phyloP scores from a whole-genome alignment of 2,329 filamentous ascomycete genomes.

The Xylariales sp. region DNA sequence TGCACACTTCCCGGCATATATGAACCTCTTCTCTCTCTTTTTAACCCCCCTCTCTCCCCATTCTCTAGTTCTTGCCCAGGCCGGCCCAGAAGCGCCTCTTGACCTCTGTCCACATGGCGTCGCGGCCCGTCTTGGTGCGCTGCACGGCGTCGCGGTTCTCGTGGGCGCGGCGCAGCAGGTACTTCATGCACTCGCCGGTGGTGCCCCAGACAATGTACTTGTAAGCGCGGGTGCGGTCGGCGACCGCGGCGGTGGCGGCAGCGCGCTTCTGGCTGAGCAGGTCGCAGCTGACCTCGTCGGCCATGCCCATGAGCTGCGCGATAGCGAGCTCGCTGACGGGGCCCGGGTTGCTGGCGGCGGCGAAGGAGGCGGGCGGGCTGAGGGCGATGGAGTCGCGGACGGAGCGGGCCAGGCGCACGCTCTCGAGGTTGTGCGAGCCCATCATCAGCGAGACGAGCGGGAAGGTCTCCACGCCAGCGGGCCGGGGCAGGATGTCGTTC shows the following conservation, averaged over 20 bases:
- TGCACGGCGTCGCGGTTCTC: constrained; percentile 71
- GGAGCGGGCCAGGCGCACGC: constrained; percentile 55
- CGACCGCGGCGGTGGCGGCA: constrained; percentile 2
- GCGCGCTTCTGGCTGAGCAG: constrained; percentile 30
- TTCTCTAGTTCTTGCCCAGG: too few relatives aligned
- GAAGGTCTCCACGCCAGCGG: constrained; percentile 41
- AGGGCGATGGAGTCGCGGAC: constrained; percentile 37
- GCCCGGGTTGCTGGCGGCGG: constrained; percentile 32
- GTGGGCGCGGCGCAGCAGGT: constrained; percentile 66
- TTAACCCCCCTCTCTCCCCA: too few relatives aligned
- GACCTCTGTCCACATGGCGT: constrained; percentile 61
- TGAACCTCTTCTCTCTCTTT: too few relatives aligned
- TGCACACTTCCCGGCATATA: too few relatives aligned
- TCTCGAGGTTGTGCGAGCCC: constrained; percentile 77
- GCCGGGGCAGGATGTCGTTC: constrained; percentile 44
- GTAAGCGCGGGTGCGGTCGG: constrained; percentile 39
- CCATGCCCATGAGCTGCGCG: constrained; percentile 91
- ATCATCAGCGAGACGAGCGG: constrained; percentile 63
- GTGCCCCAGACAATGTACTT: constrained; percentile 70
- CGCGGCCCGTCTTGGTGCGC: constrained; percentile 55
- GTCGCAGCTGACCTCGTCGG: constrained; percentile 80
- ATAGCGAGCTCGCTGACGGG: constrained; percentile 47
- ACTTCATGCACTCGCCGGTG: constrained; percentile 80
- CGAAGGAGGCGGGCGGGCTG: constrained; percentile 3
- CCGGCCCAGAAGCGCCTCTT: constrained; percentile 46